Percentiles rank a stretch among this genome's conserved stretches.
Evolutionary conservation across 1,284 basidiomycete genomes (phyloP).

Genomic region (Leccinum subrobustum): DNA sequence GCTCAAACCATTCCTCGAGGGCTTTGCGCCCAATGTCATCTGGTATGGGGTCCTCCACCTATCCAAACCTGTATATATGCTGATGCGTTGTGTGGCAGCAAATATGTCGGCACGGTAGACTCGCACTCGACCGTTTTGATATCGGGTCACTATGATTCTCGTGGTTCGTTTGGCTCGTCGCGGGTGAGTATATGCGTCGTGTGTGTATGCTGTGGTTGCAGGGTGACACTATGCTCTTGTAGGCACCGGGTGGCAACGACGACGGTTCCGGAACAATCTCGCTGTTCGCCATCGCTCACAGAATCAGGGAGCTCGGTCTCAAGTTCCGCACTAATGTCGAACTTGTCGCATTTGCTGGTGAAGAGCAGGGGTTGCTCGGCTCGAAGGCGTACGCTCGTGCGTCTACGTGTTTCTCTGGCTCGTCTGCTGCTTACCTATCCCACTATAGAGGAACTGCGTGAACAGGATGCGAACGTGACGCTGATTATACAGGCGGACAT

Average conservation of each 20-base stretch:
- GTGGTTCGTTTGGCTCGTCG: conserved; percentile 75
- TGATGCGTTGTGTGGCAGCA: conserved; percentile 36
- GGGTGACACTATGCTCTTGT: background rate
- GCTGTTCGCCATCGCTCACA: conserved; percentile 73
- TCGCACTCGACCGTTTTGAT: conserved; percentile 63
- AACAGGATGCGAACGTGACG: conserved; percentile 62
- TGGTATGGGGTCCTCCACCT: conserved; percentile 47
- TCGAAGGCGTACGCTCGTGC: conserved; percentile 65
- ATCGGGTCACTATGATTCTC: conserved; percentile 83
- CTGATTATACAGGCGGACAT: conserved; percentile 89
- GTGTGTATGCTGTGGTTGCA: background rate
- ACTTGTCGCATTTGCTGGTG: conserved; percentile 68
- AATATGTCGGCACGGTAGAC: conserved; percentile 46
- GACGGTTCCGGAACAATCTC: conserved; percentile 80
- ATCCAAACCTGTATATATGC: background rate
- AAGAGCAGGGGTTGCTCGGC: conserved; percentile 69
- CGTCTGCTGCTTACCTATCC: background rate
- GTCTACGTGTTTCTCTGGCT: too few species aligned
- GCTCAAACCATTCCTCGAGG: conserved; percentile 60
- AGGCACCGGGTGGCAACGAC: conserved; percentile 61
- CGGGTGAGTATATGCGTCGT: conserved; percentile 21
- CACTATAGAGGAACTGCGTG: conserved; percentile 51
- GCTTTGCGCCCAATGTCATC: conserved; percentile 83
- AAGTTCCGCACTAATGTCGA: conserved; percentile 68
- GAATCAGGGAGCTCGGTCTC: conserved; percentile 61